These are phyloP conservation scores for Claviceps cyperi DNA, from an alignment of 2,329 filamentous ascomycete genomes.

Conservation along the genomic window DNA sequence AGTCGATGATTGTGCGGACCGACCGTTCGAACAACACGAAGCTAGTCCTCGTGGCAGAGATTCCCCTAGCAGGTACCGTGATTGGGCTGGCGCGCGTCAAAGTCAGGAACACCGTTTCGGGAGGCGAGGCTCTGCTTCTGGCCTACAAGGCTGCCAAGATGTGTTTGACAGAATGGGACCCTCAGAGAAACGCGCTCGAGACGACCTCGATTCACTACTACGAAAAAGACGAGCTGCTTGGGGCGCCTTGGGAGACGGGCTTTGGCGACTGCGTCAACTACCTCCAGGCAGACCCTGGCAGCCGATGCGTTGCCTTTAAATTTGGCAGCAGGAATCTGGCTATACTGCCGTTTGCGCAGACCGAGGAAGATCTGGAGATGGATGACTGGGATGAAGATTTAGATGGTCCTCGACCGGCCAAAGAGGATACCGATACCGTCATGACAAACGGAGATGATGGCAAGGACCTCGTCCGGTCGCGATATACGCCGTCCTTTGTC, in stretches of 20 bases:
- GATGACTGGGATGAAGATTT: conserved; percentile 79
- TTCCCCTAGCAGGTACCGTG: conserved; percentile 68
- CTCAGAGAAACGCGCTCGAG: conserved; percentile 59
- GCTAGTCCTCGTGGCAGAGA: conserved; percentile 74
- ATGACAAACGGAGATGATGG: conserved; percentile 21
- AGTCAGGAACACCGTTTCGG: conserved; percentile 55
- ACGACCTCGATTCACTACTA: conserved; percentile 97
- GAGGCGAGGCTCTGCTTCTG: conserved; percentile 70
- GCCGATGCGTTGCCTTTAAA: conserved; percentile 84
- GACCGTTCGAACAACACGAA: conserved; percentile 57
- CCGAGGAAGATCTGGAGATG: conserved; percentile 78
- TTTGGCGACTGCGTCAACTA: conserved; percentile 66
- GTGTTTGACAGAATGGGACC: conserved; percentile 88
- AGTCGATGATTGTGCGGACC: conserved; percentile 45
- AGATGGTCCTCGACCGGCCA: conserved; percentile 49
- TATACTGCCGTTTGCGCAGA: conserved; percentile 81
- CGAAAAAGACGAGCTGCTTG: conserved; percentile 79
- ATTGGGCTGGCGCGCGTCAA: conserved; percentile 71
- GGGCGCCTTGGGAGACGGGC: conserved; percentile 67
- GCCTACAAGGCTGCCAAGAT: conserved; percentile 85
- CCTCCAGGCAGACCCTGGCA: conserved; percentile 77
- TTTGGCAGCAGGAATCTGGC: conserved; percentile 82
- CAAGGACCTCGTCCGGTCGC: conserved; percentile 27
- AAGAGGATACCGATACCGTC: conserved; percentile 20
- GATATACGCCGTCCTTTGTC: conserved; percentile 86